These are phyloP conservation scores for Verticillium nubilum DNA, from an alignment of 2,329 filamentous ascomycete species.

Conservation along the genomic window DNA sequence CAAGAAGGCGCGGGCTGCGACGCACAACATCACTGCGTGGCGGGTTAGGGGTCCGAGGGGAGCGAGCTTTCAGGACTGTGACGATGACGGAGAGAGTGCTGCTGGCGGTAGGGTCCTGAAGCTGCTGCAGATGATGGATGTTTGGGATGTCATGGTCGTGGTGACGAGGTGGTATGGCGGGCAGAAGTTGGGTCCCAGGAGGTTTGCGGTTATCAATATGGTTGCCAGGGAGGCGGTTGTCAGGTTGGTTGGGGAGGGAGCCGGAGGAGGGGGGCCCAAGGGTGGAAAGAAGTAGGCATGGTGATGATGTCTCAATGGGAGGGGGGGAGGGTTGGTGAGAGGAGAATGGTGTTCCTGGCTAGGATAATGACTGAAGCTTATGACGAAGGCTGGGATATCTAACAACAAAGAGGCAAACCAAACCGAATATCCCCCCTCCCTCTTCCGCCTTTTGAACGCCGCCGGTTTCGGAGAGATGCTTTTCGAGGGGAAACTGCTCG, in stretches of 20 bases:
- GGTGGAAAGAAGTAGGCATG: slow-evolving; percentile 19
- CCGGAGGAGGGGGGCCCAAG: slow-evolving; percentile 26
- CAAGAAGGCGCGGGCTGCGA: slow-evolving; percentile 77
- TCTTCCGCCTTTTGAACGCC: too few relatives aligned
- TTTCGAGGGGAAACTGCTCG: too few relatives aligned
- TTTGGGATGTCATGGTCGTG: slow-evolving; percentile 89
- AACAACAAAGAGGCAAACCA: too few relatives aligned
- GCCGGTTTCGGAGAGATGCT: too few relatives aligned
- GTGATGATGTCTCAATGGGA: slow-evolving; percentile 14
- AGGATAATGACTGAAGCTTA: background rate
- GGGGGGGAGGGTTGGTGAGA: slow-evolving; percentile 1
- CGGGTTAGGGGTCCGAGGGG: slow-evolving; percentile 61
- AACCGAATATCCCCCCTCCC: too few relatives aligned
- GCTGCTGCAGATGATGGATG: slow-evolving; percentile 89
- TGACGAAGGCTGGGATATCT: too few relatives aligned
- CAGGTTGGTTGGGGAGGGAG: slow-evolving; percentile 55
- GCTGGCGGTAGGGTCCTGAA: slow-evolving; percentile 82
- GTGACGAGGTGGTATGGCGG: slow-evolving; percentile 96
- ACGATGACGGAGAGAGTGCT: slow-evolving; percentile 93
- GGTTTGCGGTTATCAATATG: slow-evolving; percentile 86
- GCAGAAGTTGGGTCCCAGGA: slow-evolving; percentile 77
- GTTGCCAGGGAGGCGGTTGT: slow-evolving; percentile 81
- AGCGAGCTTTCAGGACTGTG: slow-evolving; percentile 75
- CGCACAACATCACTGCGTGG: slow-evolving; percentile 96
- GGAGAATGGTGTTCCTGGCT: background rate